Base-by-base conservation (phyloP, 2,329 filamentous ascomycete genomes). In the Colletotrichum spinosum region DNA sequence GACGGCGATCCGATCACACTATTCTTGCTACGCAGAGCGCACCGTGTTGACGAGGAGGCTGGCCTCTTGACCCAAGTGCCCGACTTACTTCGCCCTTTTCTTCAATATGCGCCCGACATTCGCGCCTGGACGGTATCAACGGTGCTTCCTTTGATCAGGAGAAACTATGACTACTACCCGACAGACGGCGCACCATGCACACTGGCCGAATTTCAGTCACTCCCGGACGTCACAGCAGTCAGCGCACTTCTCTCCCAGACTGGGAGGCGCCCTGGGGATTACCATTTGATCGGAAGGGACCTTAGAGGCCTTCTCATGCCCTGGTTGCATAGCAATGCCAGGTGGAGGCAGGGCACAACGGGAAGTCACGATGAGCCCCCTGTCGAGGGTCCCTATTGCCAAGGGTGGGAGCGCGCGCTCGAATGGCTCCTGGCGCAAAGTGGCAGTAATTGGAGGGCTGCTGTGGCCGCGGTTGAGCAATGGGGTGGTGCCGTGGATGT, bases 401-500 rank as follows among this genome's bases (percentile, higher is more conserved):
- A 84, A 46, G 90, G 88, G 8, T 94, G 91, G 91, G 88, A 92
- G 67, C 83, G 86, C 68, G 81, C 90, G 4, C 87, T 92, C 56
- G 81, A 85, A 59, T 94, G 91, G 91, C 81, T 95, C 44, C 81
- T 85, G 12, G 73, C 78, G 3, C 86, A 88, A 66, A 88, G 91
- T 1, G 80, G 81, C 4, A 81, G 80, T 17, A 85, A 88, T 13
- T 91, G 92, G 83, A 79, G 76, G 34, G 79, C 88, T n/a, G 85
- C 87, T n/a, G 81, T 89, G 38, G 82, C 83, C 53, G 88, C 86
- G 8, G 80, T 94, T 39, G 85, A 89, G 66, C 86, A 91, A 68
- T 95, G 92, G 92, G 87, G 90, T 70, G 92, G 92, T 0, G 90
- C 91, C 0, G 80, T 81, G 7, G 92, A 94, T 72, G 83, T 90